These are phyloP conservation scores for Gnomoniopsis smithogilvyi DNA, from an alignment of 2,329 filamentous ascomycete genomes.

Conservation along the genomic window DNA sequence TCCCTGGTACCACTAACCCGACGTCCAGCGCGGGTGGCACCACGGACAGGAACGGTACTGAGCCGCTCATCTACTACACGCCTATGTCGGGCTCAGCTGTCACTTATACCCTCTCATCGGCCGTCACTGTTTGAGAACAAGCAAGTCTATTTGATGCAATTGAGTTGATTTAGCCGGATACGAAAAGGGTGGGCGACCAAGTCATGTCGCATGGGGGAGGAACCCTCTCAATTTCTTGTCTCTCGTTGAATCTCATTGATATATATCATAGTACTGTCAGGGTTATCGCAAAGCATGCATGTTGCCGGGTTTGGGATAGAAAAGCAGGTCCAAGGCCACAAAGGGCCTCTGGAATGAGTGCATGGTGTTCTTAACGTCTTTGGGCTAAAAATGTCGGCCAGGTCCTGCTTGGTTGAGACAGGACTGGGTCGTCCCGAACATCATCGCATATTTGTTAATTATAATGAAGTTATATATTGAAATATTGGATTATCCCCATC, in stretches of 20 bases:
- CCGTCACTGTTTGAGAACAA: conserved; percentile 8
- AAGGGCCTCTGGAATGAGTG: not conserved
- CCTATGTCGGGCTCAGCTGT: conserved; percentile 41
- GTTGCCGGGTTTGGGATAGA: not conserved
- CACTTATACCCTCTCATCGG: conserved; percentile 31
- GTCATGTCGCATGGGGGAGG: not conserved
- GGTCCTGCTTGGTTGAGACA: not conserved
- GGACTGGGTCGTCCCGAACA: not conserved
- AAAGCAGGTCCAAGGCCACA: not conserved
- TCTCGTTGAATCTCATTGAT: not conserved
- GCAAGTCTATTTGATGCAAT: not conserved
- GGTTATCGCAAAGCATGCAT: not conserved
- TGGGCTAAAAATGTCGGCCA: too few relatives aligned
- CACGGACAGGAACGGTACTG: conserved; percentile 50
- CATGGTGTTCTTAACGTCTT: not conserved
- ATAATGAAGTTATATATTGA: not conserved
- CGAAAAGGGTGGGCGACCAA: not conserved
- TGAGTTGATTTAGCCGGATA: too few relatives aligned
- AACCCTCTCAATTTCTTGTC: conserved; percentile 1
- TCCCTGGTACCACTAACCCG: conserved; percentile 40
- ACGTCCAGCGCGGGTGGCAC: conserved; percentile 37
- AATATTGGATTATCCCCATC: too few relatives aligned
- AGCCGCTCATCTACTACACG: conserved; percentile 50
- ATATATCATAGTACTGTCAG: not conserved
- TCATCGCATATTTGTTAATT: not conserved